Evolutionary conservation across 306 rosid genomes (phyloP).

Genomic region (Echinosophora koreensis): DNA sequence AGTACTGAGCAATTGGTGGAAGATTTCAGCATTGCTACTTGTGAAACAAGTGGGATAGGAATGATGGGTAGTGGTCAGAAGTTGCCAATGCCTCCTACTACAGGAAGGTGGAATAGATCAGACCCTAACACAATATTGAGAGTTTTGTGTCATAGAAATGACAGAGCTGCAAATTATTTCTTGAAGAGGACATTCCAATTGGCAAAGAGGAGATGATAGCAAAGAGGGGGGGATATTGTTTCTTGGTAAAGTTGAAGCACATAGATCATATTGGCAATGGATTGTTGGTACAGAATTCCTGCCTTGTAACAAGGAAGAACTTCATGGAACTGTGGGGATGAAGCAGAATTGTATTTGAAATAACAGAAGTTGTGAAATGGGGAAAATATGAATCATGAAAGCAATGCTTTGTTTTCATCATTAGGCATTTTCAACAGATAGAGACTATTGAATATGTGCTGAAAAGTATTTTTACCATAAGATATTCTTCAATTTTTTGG

Average conservation of each 20-base stretch:
- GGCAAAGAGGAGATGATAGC: slow-evolving; percentile 72
- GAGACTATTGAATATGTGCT: slow-evolving; percentile 38
- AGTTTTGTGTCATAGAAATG: slow-evolving; percentile 87
- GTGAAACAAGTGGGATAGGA: slow-evolving; percentile 83
- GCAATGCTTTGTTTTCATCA: slow-evolving; percentile 28
- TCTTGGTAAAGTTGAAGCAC: slow-evolving; percentile 42
- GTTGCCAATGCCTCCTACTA: slow-evolving; percentile 90
- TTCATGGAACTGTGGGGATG: slow-evolving; percentile 17
- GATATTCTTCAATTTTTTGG: slow-evolving; percentile 43
- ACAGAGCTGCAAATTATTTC: slow-evolving; percentile 73
- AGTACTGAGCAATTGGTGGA: slow-evolving; percentile 81
- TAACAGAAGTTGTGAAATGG: slow-evolving; percentile 7
- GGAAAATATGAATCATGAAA: slow-evolving; percentile 25
- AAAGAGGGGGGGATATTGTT: neutral
- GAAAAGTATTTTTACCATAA: slow-evolving; percentile 32
- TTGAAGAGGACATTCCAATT: slow-evolving; percentile 86
- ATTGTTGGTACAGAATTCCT: slow-evolving; percentile 21
- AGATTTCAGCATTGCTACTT: slow-evolving; percentile 77
- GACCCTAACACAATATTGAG: slow-evolving; percentile 93
- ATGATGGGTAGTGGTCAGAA: slow-evolving; percentile 65
- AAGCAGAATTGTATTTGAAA: neutral
- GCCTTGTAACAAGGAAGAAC: slow-evolving; percentile 28
- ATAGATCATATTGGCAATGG: slow-evolving; percentile 14
- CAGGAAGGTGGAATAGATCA: slow-evolving; percentile 86
- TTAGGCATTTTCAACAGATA: slow-evolving; percentile 30